These are phyloP conservation scores for Yarrowia sp. DNA, from an alignment of 805 yeast genomes.

Conservation along the genomic window DNA sequence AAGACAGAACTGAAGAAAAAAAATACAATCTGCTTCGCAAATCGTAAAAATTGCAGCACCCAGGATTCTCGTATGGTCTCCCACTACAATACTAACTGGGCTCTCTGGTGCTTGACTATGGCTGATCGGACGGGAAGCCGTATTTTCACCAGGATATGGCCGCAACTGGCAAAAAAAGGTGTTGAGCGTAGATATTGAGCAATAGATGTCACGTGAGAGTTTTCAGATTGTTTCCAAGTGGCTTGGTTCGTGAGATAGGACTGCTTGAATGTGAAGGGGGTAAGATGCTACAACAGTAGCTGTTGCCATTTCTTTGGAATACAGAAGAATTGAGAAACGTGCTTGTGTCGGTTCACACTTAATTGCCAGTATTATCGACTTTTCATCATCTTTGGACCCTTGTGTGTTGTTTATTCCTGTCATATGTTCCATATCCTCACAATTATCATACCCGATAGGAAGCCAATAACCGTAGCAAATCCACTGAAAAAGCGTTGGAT, in stretches of 20 bases:
- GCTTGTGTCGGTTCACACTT: too few relatives aligned
- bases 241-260: too few relatives aligned
- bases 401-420: too few relatives aligned
- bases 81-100: slow-evolving; percentile 27
- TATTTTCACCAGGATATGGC: slow-evolving; percentile 35
- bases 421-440: too few relatives aligned
- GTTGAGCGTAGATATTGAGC: background rate
- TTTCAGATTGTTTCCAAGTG: too few relatives aligned
- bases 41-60: slow-evolving; percentile 16
- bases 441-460: background rate
- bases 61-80: slow-evolving; percentile 31
- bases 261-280: too few relatives aligned
- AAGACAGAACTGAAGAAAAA: background rate
- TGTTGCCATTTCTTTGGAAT: too few relatives aligned
- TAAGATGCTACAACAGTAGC: too few relatives aligned
- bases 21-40: background rate
- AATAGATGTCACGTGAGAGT: background rate
- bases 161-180: background rate
- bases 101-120: slow-evolving; percentile 35
- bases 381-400: too few relatives aligned
- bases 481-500: too few relatives aligned
- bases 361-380: too few relatives aligned
- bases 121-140: slow-evolving; percentile 31
- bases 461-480: background rate
- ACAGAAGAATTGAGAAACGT: too few relatives aligned